Evolutionary conservation across 805 yeast genomes (phyloP).

Genomic region (Lipomyces sp.): DNA sequence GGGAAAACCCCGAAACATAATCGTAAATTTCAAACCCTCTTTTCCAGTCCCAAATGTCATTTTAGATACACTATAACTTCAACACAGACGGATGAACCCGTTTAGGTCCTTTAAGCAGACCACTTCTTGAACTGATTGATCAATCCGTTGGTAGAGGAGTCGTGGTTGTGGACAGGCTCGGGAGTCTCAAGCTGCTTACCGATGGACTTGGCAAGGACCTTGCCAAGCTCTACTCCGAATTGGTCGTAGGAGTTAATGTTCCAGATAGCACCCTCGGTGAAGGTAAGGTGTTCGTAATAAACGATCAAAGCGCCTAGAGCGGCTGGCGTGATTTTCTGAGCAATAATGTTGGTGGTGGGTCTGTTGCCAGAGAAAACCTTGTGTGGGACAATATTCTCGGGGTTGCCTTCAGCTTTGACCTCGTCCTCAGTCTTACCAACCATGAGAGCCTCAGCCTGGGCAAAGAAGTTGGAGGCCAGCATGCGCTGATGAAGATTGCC

Average conservation of each 20-base stretch:
- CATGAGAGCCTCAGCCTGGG: slow-evolving; percentile 97
- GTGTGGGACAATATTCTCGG: slow-evolving; percentile 88
- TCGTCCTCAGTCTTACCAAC: slow-evolving; percentile 83
- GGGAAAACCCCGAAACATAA: neutral
- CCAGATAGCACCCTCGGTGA: slow-evolving; percentile 99
- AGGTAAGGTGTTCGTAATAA: slow-evolving; percentile 95
- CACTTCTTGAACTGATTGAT: slow-evolving; percentile 91
- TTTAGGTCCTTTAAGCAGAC: slow-evolving; percentile 14
- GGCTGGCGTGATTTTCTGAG: slow-evolving; percentile 96
- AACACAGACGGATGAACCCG: slow-evolving; percentile 5
- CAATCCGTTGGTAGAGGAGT: slow-evolving; percentile 87
- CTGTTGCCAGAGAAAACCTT: slow-evolving; percentile 97
- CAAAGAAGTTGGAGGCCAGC: slow-evolving; percentile 99
- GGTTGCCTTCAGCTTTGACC: slow-evolving; percentile 82
- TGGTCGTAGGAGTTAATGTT: slow-evolving; percentile 99
- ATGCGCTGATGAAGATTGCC: slow-evolving; percentile 91
- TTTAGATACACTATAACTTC: neutral
- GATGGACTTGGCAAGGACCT: slow-evolving; percentile 94
- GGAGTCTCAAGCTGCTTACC: slow-evolving; percentile 81
- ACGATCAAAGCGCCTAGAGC: slow-evolving; percentile 95
- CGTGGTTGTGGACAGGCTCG: slow-evolving; percentile 68
- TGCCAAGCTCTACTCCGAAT: slow-evolving; percentile 99
- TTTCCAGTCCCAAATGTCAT: neutral
- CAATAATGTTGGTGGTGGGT: slow-evolving; percentile 96
- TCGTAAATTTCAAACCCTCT: neutral